Evolutionary conservation across 2,329 filamentous ascomycete genomes (phyloP).

Genomic region (Orbilia javanica): DNA sequence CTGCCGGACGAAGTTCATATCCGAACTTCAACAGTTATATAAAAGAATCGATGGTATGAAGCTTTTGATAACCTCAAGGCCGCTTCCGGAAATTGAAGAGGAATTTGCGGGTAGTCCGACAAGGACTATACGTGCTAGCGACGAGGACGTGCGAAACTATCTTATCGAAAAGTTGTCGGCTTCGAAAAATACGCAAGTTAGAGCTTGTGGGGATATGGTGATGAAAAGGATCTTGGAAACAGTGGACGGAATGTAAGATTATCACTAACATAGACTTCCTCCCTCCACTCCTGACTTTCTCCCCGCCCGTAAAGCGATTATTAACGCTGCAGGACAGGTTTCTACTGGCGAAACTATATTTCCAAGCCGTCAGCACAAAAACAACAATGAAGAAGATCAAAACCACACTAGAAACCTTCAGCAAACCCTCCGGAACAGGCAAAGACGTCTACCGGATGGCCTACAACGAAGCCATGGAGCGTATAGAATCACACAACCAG

Average conservation of each 20-base stretch:
- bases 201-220: background rate
- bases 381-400: slow-evolving; percentile 1
- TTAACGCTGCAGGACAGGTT: too few species aligned
- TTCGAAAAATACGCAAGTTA: background rate
- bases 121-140: background rate
- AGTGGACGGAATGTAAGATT: slow-evolving; percentile 27
- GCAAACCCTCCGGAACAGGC: background rate
- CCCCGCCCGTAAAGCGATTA: too few species aligned
- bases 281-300: too few species aligned
- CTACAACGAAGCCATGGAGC: slow-evolving; percentile 23
- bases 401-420: background rate
- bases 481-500: slow-evolving; percentile 1
- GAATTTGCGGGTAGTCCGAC: background rate
- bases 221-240: background rate
- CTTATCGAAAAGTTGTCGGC: background rate
- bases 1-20: background rate
- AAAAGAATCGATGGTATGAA: background rate
- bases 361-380: slow-evolving; percentile 6
- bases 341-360: slow-evolving; percentile 12
- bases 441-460: background rate
- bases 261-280: too few species aligned
- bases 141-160: slow-evolving; percentile 24
- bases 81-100: background rate
- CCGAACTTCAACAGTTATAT: background rate
- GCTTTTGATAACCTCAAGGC: background rate